These are phyloP conservation scores for Pyrus bretschneideri DNA, from an alignment of 306 rosid genomes.

Conservation along the genomic window DNA sequence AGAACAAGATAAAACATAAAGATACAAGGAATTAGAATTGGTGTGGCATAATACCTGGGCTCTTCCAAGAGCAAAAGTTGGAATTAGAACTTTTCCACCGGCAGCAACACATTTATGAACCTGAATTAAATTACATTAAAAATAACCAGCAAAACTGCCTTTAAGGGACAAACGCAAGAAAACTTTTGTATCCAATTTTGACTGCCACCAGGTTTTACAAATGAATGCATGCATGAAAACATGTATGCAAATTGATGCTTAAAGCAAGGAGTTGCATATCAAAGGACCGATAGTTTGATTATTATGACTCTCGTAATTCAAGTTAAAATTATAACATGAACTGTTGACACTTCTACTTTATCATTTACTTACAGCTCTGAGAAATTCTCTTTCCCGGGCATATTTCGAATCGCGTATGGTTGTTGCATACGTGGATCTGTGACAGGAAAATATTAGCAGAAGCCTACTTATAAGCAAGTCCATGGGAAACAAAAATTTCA, in stretches of 20 bases:
- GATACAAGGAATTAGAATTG: not conserved
- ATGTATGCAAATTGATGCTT: not conserved
- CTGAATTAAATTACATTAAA: conserved; percentile 24
- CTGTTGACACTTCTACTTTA: not conserved
- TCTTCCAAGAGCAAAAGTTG: conserved; percentile 95
- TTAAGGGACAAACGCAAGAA: not conserved
- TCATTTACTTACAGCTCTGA: conserved; percentile 64
- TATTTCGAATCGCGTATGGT: conserved; percentile 85
- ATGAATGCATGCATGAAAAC: not conserved
- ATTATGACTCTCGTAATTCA: not conserved
- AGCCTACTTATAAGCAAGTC: not conserved
- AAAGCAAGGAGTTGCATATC: not conserved
- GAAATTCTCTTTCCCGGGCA: conserved; percentile 85
- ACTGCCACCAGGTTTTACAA: not conserved
- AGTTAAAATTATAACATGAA: not conserved
- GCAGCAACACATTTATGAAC: conserved; percentile 72
- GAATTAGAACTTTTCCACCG: conserved; percentile 95
- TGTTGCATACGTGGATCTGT: conserved; percentile 93
- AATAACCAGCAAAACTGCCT: not conserved
- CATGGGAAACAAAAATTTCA: not conserved
- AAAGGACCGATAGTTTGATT: not conserved
- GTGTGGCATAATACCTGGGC: conserved; percentile 64
- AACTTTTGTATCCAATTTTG: not conserved
- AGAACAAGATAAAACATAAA: not conserved
- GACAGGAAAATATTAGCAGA: not conserved